Percentiles rank a stretch among this genome's conserved stretches.
Evolutionary conservation across 2,329 filamentous ascomycete species (phyloP).

Genomic region (Fusarium aywerte): DNA sequence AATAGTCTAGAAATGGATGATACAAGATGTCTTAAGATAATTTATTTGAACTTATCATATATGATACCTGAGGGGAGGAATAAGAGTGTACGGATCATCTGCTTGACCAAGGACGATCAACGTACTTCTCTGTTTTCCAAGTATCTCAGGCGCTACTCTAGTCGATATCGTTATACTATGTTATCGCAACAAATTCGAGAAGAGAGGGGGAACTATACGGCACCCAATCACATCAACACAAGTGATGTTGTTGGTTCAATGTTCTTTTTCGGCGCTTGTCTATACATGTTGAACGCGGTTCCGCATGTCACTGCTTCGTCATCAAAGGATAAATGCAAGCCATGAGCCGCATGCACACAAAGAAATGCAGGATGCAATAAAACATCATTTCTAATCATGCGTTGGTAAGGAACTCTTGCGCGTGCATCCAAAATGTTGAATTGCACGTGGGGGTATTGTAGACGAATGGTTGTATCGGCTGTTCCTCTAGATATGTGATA

Average conservation of each 20-base stretch:
- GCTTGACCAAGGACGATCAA: neutral
- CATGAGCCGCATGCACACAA: neutral
- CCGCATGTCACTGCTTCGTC: neutral
- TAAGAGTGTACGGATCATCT: no score
- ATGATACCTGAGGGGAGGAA: neutral
- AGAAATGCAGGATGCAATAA: neutral
- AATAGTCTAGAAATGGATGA: neutral
- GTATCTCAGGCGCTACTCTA: neutral
- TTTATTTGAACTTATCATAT: neutral
- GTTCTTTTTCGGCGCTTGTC: neutral
- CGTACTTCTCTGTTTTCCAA: neutral
- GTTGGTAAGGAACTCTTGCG: neutral
- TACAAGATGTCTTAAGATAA: neutral
- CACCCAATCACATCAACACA: neutral
- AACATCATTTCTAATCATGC: neutral
- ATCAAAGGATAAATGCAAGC: neutral
- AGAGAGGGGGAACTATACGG: neutral
- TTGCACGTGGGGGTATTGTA: neutral
- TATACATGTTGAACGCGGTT: neutral
- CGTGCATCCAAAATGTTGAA: neutral
- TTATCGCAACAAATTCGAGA: neutral
- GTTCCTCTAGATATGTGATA: neutral
- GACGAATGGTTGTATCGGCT: neutral
- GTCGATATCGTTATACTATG: neutral
- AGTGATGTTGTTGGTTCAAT: neutral